Evolutionary conservation across 148 eudicot genomes (phyloP).

Genomic region (Chenopodium quinoa): DNA sequence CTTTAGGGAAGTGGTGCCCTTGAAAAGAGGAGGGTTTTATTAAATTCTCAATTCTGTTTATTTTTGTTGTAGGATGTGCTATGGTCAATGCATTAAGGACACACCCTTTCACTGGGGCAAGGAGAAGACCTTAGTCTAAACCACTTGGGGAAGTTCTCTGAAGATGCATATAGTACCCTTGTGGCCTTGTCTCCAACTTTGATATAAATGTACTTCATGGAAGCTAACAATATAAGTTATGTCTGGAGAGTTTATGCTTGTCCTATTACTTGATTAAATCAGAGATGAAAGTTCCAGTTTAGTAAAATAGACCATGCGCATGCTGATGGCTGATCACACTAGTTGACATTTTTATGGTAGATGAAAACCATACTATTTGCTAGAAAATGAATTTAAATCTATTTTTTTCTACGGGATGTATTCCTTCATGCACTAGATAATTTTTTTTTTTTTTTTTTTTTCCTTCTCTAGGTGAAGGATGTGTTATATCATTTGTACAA

Average conservation of each 20-base stretch:
- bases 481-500: constrained; percentile 69
- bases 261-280: neutral
- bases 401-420: neutral
- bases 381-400: too few species aligned
- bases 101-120: neutral
- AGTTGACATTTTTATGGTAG: neutral
- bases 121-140: neutral
- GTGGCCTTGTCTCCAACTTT: neutral
- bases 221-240: neutral
- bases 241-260: neutral
- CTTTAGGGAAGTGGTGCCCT: too few species aligned
- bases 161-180: too few species aligned
- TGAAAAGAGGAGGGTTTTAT: too few species aligned
- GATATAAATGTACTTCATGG: neutral
- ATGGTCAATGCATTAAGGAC: neutral
- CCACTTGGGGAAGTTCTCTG: neutral
- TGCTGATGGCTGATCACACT: neutral
- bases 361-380: neutral
- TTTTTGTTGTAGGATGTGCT: neutral
- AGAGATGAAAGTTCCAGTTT: neutral
- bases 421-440: neutral
- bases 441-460: neutral
- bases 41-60: neutral
- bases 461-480: constrained; percentile 62
- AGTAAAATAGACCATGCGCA: neutral